Evolutionary conservation across 305 asterid genomes (phyloP).

Genomic region (Fraxinus paxiana): DNA sequence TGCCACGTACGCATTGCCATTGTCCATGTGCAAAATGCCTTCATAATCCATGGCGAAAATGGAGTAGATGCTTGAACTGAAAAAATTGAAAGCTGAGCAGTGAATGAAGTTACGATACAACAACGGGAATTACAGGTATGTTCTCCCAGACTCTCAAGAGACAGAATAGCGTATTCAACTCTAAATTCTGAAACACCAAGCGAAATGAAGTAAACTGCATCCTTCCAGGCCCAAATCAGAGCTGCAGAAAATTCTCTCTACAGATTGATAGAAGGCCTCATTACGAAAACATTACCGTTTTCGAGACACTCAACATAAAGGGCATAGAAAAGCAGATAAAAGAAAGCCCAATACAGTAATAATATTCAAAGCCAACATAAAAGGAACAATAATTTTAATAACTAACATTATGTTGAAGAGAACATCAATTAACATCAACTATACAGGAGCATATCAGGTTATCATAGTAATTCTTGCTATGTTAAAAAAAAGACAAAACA

Average conservation of each 20-base stretch:
- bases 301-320: background rate
- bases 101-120: no score
- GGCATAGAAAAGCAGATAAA: background rate
- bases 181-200: no score
- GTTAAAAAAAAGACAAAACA: background rate
- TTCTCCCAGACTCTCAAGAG: no score
- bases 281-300: background rate
- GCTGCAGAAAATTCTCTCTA: no score
- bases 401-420: background rate
- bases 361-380: constrained; percentile 6
- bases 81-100: background rate
- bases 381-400: constrained; percentile 4
- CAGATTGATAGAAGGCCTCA: no score
- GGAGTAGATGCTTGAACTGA: background rate
- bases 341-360: background rate
- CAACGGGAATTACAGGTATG: no score
- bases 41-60: background rate
- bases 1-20: background rate
- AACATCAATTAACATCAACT: background rate
- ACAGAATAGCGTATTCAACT: no score
- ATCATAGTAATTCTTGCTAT: constrained; percentile 4
- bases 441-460: background rate
- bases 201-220: no score
- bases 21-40: background rate
- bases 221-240: no score